Evolutionary conservation across 768 basidiomycete genomes (phyloP).

Genomic region (Thelephora aurantiotincta): DNA sequence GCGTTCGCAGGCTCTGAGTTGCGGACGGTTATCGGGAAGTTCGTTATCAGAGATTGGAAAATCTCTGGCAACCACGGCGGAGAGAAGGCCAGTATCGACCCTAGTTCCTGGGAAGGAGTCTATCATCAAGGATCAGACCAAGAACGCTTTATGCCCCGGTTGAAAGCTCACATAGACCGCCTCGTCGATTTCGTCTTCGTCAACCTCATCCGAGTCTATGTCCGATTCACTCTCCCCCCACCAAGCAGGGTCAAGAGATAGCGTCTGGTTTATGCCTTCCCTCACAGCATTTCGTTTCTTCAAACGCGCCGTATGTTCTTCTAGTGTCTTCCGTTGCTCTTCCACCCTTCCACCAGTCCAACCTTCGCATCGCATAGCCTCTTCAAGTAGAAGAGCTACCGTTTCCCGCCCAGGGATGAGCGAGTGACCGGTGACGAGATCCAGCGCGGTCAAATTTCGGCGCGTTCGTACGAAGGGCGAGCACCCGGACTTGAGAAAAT

Average conservation of each 20-base stretch:
- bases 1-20: slow-evolving; percentile 84
- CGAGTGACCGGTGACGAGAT: slow-evolving; percentile 79
- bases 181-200: slow-evolving; percentile 33
- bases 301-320: slow-evolving; percentile 40
- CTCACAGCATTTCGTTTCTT: slow-evolving; percentile 40
- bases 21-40: slow-evolving; percentile 54
- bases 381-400: slow-evolving; percentile 74
- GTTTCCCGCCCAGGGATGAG: slow-evolving; percentile 72
- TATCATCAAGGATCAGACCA: slow-evolving; percentile 11
- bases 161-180: slow-evolving; percentile 29
- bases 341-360: slow-evolving; percentile 74
- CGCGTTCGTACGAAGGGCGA: slow-evolving; percentile 67
- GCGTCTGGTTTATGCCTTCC: slow-evolving; percentile 39
- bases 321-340: slow-evolving; percentile 42
- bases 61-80: slow-evolving; percentile 64
- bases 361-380: slow-evolving; percentile 76
- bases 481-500: slow-evolving; percentile 86
- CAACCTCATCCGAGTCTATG: slow-evolving; percentile 30
- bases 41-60: slow-evolving; percentile 69
- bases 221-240: slow-evolving; percentile 35
- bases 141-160: not conserved
- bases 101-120: slow-evolving; percentile 65
- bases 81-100: slow-evolving; percentile 89
- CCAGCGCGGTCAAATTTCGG: slow-evolving; percentile 73
- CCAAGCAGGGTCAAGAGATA: slow-evolving; percentile 47